These are phyloP conservation scores for Globisporangium canariense DNA, from an alignment of 352 stramenopile genomes.

Conservation along the genomic window DNA sequence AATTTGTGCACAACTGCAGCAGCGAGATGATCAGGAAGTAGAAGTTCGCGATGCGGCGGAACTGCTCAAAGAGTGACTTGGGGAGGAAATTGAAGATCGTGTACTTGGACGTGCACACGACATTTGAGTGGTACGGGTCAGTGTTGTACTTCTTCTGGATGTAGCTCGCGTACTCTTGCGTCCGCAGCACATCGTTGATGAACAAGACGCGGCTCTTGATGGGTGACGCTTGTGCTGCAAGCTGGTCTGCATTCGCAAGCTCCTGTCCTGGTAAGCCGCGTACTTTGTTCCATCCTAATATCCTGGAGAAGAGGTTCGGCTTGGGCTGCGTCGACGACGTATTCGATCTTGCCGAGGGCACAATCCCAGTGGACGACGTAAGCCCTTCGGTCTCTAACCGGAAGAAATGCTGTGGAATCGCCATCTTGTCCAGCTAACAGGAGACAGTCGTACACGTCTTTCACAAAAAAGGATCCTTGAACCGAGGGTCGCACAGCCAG, in stretches of 20 bases:
- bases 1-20: slow-evolving; percentile 90
- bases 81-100: slow-evolving; percentile 93
- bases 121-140: slow-evolving; percentile 48
- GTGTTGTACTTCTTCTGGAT: slow-evolving; percentile 42
- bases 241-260: slow-evolving; percentile 10
- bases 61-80: slow-evolving; percentile 94
- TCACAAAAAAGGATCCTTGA: neutral
- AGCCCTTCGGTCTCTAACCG: slow-evolving; percentile 20
- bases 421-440: slow-evolving; percentile 4
- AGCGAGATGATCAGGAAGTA: slow-evolving; percentile 96
- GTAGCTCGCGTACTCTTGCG: slow-evolving; percentile 54
- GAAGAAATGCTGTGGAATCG: slow-evolving; percentile 19
- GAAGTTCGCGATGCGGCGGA: slow-evolving; percentile 94
- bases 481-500: neutral
- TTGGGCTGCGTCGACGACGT: neutral
- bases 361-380: slow-evolving; percentile 10
- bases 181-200: slow-evolving; percentile 61
- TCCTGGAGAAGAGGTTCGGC: slow-evolving; percentile 6
- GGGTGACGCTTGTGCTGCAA: slow-evolving; percentile 10
- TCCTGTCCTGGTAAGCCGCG: slow-evolving; percentile 24
- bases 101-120: slow-evolving; percentile 92
- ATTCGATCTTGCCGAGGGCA: neutral
- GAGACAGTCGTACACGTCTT: neutral
- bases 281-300: slow-evolving; percentile 33
- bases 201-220: slow-evolving; percentile 66